These are phyloP conservation scores for Cyberlindnera lachancei DNA, from an alignment of 805 yeast genomes.

Conservation along the genomic window DNA sequence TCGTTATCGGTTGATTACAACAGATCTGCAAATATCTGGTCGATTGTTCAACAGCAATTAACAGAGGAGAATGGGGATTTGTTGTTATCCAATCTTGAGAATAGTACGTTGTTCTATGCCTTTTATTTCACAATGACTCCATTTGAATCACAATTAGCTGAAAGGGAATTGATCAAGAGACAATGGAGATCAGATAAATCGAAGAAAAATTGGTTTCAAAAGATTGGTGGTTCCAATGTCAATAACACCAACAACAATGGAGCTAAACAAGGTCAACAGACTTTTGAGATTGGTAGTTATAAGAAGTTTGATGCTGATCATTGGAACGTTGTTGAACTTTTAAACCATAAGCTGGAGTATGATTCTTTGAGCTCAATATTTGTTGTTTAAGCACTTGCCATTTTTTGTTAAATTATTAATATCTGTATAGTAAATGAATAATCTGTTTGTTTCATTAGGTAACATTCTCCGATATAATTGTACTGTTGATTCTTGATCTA, in stretches of 20 bases:
- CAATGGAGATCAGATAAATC: constrained; percentile 70
- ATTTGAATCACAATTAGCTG: constrained; percentile 65
- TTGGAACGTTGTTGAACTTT: constrained; percentile 16
- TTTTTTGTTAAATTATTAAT: neutral
- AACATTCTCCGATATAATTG: no score
- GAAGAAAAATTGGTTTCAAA: constrained; percentile 70
- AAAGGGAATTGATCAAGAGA: constrained; percentile 66
- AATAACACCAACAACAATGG: constrained; percentile 3
- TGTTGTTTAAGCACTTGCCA: no score
- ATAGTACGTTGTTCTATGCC: constrained; percentile 58
- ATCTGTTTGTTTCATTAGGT: neutral
- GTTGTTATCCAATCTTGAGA: constrained; percentile 10
- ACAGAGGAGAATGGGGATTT: neutral
- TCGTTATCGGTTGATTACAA: constrained; percentile 70
- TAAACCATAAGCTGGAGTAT: constrained; percentile 12
- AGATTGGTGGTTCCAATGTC: no score
- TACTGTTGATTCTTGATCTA: constrained; percentile 9
- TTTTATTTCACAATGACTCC: constrained; percentile 75
- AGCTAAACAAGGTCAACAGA: constrained; percentile 5
- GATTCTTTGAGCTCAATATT: constrained; percentile 2
- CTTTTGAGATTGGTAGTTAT: constrained; percentile 10
- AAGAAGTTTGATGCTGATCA: constrained; percentile 18
- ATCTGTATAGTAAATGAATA: neutral
- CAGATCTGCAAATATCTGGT: constrained; percentile 82
- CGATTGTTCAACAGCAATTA: constrained; percentile 49